phyloP scores from a whole-genome alignment of 371 early-diverging fungal genomes.

The Mucor saturninus region DNA sequence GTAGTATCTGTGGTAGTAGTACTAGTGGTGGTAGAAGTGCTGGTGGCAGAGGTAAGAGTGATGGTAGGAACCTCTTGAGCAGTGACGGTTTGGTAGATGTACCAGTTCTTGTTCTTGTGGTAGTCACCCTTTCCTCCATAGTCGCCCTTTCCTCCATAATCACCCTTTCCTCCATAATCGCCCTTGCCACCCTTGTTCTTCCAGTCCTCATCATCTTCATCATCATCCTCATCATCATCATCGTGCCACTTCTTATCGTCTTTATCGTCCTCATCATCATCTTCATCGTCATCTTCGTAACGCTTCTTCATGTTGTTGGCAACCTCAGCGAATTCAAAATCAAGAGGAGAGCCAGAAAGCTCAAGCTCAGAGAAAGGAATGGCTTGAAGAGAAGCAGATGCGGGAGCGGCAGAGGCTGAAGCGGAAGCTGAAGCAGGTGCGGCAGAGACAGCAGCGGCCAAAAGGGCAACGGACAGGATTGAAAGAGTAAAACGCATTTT shows the following conservation, averaged over 20 bases:
- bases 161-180: neutral
- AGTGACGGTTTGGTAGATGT: constrained; percentile 15
- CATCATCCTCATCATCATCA: constrained; percentile 13
- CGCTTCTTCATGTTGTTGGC: constrained; percentile 8
- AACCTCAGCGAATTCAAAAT: neutral
- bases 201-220: neutral
- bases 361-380: neutral
- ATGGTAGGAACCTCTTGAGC: neutral
- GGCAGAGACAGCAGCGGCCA: constrained; percentile 35
- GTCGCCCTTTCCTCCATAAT: neutral
- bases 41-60: neutral
- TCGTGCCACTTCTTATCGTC: constrained; percentile 6
- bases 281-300: constrained; percentile 6
- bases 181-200: constrained; percentile 2
- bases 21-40: neutral
- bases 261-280: constrained; percentile 3
- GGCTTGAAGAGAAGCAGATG: neutral
- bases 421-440: constrained; percentile 24
- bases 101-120: constrained; percentile 11
- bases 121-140: neutral
- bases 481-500: constrained; percentile 48
- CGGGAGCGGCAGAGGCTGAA: constrained; percentile 18
- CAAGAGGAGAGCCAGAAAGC: neutral
- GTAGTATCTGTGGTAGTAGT: neutral
- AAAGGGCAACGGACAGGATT: constrained; percentile 36